These are phyloP conservation scores for Vickermania ingenoplastis DNA, from an alignment of 208 protist species.

Conservation along the genomic window DNA sequence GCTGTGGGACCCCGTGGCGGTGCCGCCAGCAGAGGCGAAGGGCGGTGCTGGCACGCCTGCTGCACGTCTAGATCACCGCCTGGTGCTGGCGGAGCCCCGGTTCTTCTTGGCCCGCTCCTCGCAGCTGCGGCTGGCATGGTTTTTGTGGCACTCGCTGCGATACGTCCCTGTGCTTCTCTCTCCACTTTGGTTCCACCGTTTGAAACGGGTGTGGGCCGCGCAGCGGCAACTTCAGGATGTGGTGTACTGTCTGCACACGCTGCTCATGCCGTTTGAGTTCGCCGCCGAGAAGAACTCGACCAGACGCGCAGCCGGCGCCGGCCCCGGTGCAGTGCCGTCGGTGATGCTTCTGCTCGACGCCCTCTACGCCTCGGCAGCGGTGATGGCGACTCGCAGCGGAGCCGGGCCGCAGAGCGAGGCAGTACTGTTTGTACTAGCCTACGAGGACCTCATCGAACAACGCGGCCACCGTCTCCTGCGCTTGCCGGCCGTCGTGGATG, in stretches of 20 bases:
- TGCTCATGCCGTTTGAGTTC: conserved; percentile 33
- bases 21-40: not conserved
- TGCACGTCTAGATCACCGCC: not conserved
- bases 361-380: conserved; percentile 11
- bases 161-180: conserved; percentile 50
- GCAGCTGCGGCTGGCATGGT: conserved; percentile 55
- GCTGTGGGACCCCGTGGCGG: not conserved
- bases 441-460: conserved; percentile 41
- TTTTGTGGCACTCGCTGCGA: conserved; percentile 44
- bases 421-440: conserved; percentile 40
- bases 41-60: not conserved
- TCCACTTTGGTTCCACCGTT: conserved; percentile 21
- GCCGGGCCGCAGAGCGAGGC: conserved; percentile 22
- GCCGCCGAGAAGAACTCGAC: conserved; percentile 3
- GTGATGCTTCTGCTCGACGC: conserved; percentile 2
- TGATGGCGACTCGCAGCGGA: conserved; percentile 14
- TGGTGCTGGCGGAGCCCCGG: not conserved
- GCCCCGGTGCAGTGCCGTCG: not conserved
- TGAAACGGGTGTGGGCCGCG: conserved; percentile 45
- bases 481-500: conserved; percentile 18
- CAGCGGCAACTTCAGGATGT: conserved; percentile 50
- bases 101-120: conserved; percentile 49
- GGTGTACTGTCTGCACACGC: conserved; percentile 33
- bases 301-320: not conserved
- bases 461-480: conserved; percentile 30